A percentile compares a stretch with the other conserved stretches of the same genome.
Conservation (phyloP, 139 green algal species). For the Trebouxia sp. region DNA sequence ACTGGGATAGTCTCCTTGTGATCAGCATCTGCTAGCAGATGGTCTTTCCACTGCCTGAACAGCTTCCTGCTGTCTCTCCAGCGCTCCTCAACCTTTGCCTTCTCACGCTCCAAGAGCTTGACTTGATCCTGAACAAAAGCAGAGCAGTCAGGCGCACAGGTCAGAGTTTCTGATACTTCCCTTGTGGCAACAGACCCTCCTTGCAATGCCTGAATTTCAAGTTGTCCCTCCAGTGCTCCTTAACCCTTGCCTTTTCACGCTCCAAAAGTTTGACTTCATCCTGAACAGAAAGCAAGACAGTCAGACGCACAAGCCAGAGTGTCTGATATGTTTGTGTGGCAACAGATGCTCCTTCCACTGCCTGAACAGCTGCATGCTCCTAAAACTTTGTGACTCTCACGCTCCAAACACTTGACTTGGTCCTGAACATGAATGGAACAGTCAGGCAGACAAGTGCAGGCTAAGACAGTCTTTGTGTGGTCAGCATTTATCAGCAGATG, state of each 20-base stretch:
- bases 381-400: not conserved
- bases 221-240: no score
- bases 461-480: no score
- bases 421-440: not conserved
- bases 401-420: not conserved
- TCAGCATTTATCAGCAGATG: no score
- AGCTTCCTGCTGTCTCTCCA: not conserved
- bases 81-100: not conserved
- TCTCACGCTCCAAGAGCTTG: not conserved
- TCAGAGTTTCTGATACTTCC: no score
- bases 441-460: not conserved
- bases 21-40: not conserved
- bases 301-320: not conserved
- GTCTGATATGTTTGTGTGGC: not conserved
- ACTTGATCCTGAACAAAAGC: not conserved
- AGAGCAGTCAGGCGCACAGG: not conserved
- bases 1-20: not conserved
- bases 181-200: no score
- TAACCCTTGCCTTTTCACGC: no score
- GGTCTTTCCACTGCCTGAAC: not conserved
- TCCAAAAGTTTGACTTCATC: no score
- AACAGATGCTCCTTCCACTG: not conserved
- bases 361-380: not conserved
- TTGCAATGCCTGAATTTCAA: no score
- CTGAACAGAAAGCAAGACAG: not conserved